These are phyloP conservation scores for Exophiala spinifera DNA, from an alignment of 2,329 filamentous ascomycete genomes.

Conservation along the genomic window DNA sequence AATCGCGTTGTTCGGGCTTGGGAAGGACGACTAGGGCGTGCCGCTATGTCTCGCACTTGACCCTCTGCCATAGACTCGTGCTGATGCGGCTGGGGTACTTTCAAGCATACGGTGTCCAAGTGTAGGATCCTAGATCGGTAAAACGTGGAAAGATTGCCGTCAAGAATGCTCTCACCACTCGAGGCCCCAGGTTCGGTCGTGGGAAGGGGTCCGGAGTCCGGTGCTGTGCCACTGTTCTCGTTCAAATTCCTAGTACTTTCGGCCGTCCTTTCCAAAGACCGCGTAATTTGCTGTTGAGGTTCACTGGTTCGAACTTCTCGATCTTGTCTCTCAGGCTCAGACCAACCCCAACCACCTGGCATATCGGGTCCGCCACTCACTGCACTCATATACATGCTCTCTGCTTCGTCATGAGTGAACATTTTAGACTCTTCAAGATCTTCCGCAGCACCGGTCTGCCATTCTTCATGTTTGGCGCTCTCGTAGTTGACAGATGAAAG, in stretches of 20 bases:
- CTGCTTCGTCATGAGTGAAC: conserved; percentile 50
- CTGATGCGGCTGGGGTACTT: conserved; percentile 12
- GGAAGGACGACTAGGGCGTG: neutral
- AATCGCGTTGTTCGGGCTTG: conserved; percentile 2
- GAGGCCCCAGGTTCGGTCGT: conserved; percentile 6
- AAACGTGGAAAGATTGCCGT: conserved; percentile 17
- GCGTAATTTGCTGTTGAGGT: neutral
- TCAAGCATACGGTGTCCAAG: conserved; percentile 8
- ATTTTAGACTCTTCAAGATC: conserved; percentile 47
- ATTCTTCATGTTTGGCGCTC: neutral
- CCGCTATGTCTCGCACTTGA: neutral
- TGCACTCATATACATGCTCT: conserved; percentile 56
- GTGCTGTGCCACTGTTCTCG: neutral
- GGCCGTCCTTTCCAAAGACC: neutral
- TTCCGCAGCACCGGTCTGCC: conserved; percentile 17
- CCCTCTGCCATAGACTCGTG: neutral
- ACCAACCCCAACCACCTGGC: conserved; percentile 23
- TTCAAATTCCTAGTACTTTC: neutral
- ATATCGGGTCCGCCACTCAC: conserved; percentile 40
- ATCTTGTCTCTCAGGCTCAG: neutral
- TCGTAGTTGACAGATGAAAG: neutral
- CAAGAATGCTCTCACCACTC: conserved; percentile 18
- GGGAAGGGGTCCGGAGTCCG: neutral
- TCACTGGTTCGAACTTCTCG: neutral
- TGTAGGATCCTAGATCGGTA: conserved; percentile 19